Evolutionary conservation across 139 green algal species (phyloP).

Genomic region (Micractinium sp.): DNA sequence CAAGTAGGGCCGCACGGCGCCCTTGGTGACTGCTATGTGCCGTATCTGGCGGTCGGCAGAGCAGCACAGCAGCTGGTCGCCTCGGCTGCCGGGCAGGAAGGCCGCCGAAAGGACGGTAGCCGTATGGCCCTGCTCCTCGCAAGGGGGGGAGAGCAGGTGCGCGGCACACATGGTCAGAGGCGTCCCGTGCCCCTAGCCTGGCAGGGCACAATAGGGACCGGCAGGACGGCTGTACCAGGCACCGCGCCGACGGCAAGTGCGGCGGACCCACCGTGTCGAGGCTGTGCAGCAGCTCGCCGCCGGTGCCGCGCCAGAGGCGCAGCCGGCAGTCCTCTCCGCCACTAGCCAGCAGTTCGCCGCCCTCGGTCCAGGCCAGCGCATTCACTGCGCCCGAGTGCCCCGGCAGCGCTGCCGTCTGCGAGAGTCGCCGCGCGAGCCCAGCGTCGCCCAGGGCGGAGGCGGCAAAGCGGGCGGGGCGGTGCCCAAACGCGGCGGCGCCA

Average conservation of each 20-base stretch:
- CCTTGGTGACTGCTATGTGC: constrained; percentile 8
- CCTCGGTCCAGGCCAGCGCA: constrained; percentile 14
- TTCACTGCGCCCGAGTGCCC: constrained; percentile 15
- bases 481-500: constrained; percentile 15
- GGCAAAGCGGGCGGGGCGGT: constrained; percentile 13
- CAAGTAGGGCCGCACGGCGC: constrained; percentile 29
- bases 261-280: constrained; percentile 15
- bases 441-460: constrained; percentile 11
- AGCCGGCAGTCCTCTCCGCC: constrained; percentile 37
- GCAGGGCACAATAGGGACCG: no score
- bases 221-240: no score
- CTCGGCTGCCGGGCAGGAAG: constrained; percentile 32
- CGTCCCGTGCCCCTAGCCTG: background rate
- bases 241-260: background rate
- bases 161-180: background rate
- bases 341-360: constrained; percentile 16
- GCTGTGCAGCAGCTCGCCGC: constrained; percentile 14
- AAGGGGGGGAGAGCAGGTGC: background rate
- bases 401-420: background rate
- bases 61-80: constrained; percentile 26
- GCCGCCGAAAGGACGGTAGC: constrained; percentile 5
- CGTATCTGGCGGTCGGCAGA: constrained; percentile 38
- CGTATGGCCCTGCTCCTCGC: constrained; percentile 38
- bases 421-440: background rate
- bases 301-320: constrained; percentile 14